phyloP scores from a whole-genome alignment of 1,139 yeast genomes.

The Geotrichum citri-aurantii region DNA sequence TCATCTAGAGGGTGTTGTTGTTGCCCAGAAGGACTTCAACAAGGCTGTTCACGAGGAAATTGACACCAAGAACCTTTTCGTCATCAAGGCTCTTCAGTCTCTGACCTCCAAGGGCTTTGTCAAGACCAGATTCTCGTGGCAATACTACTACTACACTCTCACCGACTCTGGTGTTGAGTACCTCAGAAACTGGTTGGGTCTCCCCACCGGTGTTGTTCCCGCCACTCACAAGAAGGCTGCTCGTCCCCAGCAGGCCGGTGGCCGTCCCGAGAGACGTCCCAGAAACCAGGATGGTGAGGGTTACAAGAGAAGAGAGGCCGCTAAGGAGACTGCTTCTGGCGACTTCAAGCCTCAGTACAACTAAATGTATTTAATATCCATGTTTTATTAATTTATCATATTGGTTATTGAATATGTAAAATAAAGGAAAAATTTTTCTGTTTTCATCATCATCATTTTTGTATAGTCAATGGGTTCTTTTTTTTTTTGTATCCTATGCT shows the following conservation, averaged over 20 bases:
- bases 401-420: background rate
- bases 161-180: conserved; percentile 99
- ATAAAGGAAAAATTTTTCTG: background rate
- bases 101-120: conserved; percentile 98
- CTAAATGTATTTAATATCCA: conserved; percentile 8
- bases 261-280: conserved; percentile 35
- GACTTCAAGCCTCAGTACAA: conserved; percentile 34
- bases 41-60: conserved; percentile 92
- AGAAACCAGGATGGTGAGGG: conserved; percentile 33
- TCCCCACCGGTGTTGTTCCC: conserved; percentile 98
- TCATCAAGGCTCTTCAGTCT: conserved; percentile 99
- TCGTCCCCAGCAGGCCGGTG: conserved; percentile 64
- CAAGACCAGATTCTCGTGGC: conserved; percentile 99
- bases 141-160: conserved; percentile 99
- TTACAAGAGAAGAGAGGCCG: conserved; percentile 41
- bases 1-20: conserved; percentile 87
- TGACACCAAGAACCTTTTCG: conserved; percentile 95
- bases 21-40: conserved; percentile 98
- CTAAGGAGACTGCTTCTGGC: conserved; percentile 35
- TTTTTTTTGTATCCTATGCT: background rate
- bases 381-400: background rate
- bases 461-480: background rate
- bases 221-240: conserved; percentile 96
- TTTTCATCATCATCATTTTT: background rate
- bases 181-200: conserved; percentile 97